These are phyloP conservation scores for Saccharomyces hybrid DNA, from an alignment of 1,139 yeast species.

Conservation along the genomic window DNA sequence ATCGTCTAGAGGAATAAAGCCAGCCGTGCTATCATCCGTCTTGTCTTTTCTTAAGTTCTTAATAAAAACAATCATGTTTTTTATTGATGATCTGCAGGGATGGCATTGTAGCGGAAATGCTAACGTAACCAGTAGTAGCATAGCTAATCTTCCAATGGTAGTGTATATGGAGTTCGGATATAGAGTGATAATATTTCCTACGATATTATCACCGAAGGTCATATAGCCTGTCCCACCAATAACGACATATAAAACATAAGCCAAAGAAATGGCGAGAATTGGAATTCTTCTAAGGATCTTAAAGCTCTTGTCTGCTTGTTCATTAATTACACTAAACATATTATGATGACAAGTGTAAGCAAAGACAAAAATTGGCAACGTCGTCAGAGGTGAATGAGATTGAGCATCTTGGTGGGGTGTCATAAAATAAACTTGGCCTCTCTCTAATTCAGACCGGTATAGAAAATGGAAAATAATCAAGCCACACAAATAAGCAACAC, in stretches of 20 bases:
- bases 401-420: slow-evolving; percentile 32
- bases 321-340: slow-evolving; percentile 69
- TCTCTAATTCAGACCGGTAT: slow-evolving; percentile 34
- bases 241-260: slow-evolving; percentile 48
- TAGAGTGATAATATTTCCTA: slow-evolving; percentile 62
- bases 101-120: slow-evolving; percentile 73
- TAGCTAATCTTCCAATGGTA: slow-evolving; percentile 61
- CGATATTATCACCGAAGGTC: slow-evolving; percentile 59
- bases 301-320: slow-evolving; percentile 47
- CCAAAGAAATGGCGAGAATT: slow-evolving; percentile 47
- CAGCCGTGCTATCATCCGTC: slow-evolving; percentile 38
- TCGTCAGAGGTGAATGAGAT: slow-evolving; percentile 33
- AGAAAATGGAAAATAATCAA: slow-evolving; percentile 52
- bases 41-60: slow-evolving; percentile 33
- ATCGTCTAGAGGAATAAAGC: not conserved
- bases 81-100: slow-evolving; percentile 40
- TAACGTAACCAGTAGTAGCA: slow-evolving; percentile 58
- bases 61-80: slow-evolving; percentile 20
- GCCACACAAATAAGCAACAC: slow-evolving; percentile 58
- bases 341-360: slow-evolving; percentile 80
- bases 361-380: slow-evolving; percentile 69
- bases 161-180: slow-evolving; percentile 56
- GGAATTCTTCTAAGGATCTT: slow-evolving; percentile 49
- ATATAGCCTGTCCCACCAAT: slow-evolving; percentile 65
- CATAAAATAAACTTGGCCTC: slow-evolving; percentile 36